Percentiles rank a stretch among this genome's conserved stretches.
phyloP scores from a whole-genome alignment of 495 filamentous ascomycete species.

The Trichoderma orchidacearum region DNA sequence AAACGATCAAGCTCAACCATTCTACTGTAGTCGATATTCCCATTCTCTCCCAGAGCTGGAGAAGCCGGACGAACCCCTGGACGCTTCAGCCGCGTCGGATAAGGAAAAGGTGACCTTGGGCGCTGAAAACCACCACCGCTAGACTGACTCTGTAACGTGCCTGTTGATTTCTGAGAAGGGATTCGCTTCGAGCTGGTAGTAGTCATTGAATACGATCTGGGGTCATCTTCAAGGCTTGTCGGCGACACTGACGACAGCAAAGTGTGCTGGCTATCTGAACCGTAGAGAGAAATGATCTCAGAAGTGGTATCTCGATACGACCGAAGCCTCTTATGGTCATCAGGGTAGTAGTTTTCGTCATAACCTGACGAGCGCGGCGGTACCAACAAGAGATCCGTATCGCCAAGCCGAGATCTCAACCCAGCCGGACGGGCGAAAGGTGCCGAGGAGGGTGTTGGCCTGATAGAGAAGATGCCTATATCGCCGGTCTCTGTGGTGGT shows the following conservation, averaged over 20 bases:
- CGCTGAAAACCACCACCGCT: conserved; percentile 28
- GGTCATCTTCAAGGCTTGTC: conserved; percentile 23
- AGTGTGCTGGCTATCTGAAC: conserved; percentile 28
- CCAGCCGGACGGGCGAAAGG: conserved; percentile 8
- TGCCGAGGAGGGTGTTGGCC: conserved; percentile 29
- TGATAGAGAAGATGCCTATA: conserved; percentile 46
- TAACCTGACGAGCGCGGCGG: not conserved
- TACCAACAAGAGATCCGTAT: not conserved
- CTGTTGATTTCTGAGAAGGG: conserved; percentile 37
- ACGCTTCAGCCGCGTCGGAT: conserved; percentile 49
- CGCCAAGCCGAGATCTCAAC: conserved; percentile 1
- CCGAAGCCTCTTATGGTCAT: conserved; percentile 20
- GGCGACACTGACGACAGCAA: conserved; percentile 20
- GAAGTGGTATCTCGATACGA: conserved; percentile 29
- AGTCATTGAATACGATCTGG: conserved; percentile 46
- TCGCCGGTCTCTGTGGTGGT: conserved; percentile 58
- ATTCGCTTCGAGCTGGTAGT: conserved; percentile 35
- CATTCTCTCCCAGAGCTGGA: conserved; percentile 41
- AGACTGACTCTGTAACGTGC: conserved; percentile 31
- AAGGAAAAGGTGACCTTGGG: conserved; percentile 48
- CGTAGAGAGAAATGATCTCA: conserved; percentile 34
- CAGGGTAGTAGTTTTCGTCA: conserved; percentile 4
- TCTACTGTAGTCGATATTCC: conserved; percentile 31
- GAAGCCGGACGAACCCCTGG: conserved; percentile 51
- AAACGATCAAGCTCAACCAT: conserved; percentile 35